Percentiles rank a stretch among this genome's conserved stretches.
phyloP scores from a whole-genome alignment of 2,329 filamentous ascomycete genomes.

The Periconia macrospinosa region DNA sequence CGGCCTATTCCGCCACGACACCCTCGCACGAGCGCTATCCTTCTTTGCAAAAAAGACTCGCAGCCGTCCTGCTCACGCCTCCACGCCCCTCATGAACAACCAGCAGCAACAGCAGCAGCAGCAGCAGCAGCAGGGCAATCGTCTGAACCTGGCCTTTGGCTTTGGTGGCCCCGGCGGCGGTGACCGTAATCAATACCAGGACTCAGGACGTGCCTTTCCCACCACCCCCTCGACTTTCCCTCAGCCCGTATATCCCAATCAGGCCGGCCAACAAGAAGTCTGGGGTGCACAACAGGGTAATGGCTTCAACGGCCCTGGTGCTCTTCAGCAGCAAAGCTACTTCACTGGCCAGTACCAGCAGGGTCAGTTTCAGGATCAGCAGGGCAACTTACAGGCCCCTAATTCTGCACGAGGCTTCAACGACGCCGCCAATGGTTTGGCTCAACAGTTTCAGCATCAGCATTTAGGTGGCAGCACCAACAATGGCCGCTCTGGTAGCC shows the following conservation, averaged over 20 bases:
- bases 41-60: constrained; percentile 2
- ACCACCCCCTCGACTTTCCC: constrained; percentile 94
- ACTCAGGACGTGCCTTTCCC: constrained; percentile 53
- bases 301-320: constrained; percentile 35
- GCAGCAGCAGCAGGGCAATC: constrained; percentile 45
- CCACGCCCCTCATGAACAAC: constrained; percentile 36
- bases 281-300: constrained; percentile 55
- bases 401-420: constrained; percentile 60
- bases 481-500: constrained; percentile 65
- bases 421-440: constrained; percentile 86
- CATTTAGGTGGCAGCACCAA: constrained; percentile 64
- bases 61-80: constrained; percentile 5
- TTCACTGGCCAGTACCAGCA: constrained; percentile 55
- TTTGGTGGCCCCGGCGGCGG: constrained; percentile 33
- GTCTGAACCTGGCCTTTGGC: constrained; percentile 57
- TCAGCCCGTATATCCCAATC: constrained; percentile 75
- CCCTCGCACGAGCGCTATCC: constrained; percentile 7
- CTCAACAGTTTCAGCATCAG: constrained; percentile 96
- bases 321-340: constrained; percentile 44
- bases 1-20: constrained; percentile 9
- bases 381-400: constrained; percentile 51
- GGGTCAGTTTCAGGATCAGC: constrained; percentile 53
- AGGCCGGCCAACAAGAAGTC: constrained; percentile 63
- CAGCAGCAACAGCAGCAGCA: constrained; percentile 42
- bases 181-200: constrained; percentile 46